Base-by-base conservation (phyloP, 164 flowering plant genomes). In the Sedum album region DNA sequence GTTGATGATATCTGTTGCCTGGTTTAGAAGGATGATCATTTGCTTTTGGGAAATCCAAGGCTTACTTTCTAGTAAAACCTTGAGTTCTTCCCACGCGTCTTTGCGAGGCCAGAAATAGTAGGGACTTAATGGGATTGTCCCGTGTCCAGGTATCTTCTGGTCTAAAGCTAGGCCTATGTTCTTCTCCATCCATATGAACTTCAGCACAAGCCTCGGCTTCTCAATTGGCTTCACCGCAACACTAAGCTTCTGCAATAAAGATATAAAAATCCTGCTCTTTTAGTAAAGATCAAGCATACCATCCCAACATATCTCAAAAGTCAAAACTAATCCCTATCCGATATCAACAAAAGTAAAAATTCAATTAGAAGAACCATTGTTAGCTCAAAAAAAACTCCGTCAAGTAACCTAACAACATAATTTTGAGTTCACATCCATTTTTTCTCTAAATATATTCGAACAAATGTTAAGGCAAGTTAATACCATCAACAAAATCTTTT, bases 41-140 rank as follows among this genome's bases (percentile, higher is more conserved):
- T 86, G 84, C 82, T 85, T 85, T 76, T 84, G 90, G 39, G 97
- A 89, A 42, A 94, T 91, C 98, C 97, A 94, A 1, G 95, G 96
- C 80, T 91, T 91, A 69, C 86, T 87, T 79, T 91, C 98, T 23
- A 91, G 82, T 65, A 80, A 69, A 13, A 76, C 49, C 73, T 87
- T 91, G 55, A 91, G 85, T 79, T 94, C 96, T 75, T 94, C 98
- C 97, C 97, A 94, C 10, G 98, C 97, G 81, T 94, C 98, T 71
- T 91, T 89, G 71, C 96, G 82, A 0, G 97, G 97, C 98, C 98
- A 94, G 69, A 94, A 94, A 78, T 82, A 88, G 82, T 91, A 94
- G 2, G 96, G 95, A 72, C 97, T 91, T n/a, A 94, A 70, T 15
- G 98, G 97, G 38, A 88, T 79, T 3, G 95, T 78, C 25, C 98